phyloP scores from a whole-genome alignment of 345 rosid species.

The Arabis hirsuta region DNA sequence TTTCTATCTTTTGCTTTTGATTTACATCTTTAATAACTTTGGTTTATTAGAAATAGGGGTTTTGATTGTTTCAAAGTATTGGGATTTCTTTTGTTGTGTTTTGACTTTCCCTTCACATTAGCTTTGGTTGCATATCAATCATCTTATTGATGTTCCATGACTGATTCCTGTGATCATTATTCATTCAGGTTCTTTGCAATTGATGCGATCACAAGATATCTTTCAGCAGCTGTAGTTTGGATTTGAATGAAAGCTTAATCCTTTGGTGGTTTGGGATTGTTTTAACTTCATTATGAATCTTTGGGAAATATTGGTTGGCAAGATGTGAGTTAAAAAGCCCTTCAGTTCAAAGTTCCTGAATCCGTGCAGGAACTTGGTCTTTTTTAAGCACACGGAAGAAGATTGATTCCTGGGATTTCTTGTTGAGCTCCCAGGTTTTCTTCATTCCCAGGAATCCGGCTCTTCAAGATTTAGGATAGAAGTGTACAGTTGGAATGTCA shows the following conservation, averaged over 20 bases:
- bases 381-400: slow-evolving; percentile 35
- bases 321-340: slow-evolving; percentile 41
- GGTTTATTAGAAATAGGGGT: background rate
- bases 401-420: slow-evolving; percentile 38
- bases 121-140: background rate
- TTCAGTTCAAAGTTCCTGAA: slow-evolving; percentile 44
- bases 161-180: slow-evolving; percentile 23
- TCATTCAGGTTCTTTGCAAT: slow-evolving; percentile 32
- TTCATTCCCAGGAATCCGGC: slow-evolving; percentile 21
- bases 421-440: slow-evolving; percentile 14
- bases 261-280: slow-evolving; percentile 12
- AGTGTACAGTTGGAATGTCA: slow-evolving; percentile 54
- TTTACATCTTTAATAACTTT: background rate
- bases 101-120: background rate
- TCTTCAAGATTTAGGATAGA: slow-evolving; percentile 31
- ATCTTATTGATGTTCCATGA: background rate
- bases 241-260: slow-evolving; percentile 25
- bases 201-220: background rate
- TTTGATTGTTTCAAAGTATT: background rate
- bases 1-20: slow-evolving; percentile 9
- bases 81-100: background rate
- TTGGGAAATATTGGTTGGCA: slow-evolving; percentile 26
- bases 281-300: slow-evolving; percentile 7
- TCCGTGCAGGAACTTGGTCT: slow-evolving; percentile 46
- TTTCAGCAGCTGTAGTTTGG: background rate